These are phyloP conservation scores for Echria macrotheca DNA, from an alignment of 495 filamentous ascomycete species.

Conservation along the genomic window DNA sequence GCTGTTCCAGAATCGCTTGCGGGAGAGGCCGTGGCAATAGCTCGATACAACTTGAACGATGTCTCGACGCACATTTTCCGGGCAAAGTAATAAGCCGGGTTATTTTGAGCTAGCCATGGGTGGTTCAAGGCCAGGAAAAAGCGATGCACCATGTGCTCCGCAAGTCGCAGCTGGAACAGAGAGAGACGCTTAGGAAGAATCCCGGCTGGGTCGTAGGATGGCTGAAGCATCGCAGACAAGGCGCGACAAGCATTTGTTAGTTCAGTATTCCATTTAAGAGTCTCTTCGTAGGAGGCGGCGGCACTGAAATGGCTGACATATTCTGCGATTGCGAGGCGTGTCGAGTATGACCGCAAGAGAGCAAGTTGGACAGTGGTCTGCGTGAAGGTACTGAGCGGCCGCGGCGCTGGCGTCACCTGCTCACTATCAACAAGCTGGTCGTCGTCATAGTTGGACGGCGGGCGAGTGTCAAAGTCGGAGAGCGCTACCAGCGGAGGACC, in stretches of 20 bases:
- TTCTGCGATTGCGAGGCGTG: constrained; percentile 31
- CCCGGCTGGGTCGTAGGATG: constrained; percentile 30
- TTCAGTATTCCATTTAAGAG: constrained; percentile 34
- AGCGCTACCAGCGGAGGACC: constrained; percentile 51
- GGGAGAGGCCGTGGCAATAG: constrained; percentile 21
- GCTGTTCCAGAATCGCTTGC: constrained; percentile 15
- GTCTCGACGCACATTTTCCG: constrained; percentile 42
- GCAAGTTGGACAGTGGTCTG: constrained; percentile 35
- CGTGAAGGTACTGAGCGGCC: constrained; percentile 27
- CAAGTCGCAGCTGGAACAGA: constrained; percentile 32
- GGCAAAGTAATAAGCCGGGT: constrained; percentile 42
- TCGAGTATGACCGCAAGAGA: constrained; percentile 31
- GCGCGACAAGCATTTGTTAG: constrained; percentile 29
- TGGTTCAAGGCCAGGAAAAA: constrained; percentile 51
- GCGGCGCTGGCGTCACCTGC: constrained; percentile 11
- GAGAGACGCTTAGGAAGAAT: constrained; percentile 29
- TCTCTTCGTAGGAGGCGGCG: constrained; percentile 29
- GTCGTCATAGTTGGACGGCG: constrained; percentile 50
- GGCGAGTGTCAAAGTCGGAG: constrained; percentile 53
- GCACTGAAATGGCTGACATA: constrained; percentile 33
- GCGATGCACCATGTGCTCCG: constrained; percentile 41
- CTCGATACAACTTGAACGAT: constrained; percentile 38
- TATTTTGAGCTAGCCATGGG: constrained; percentile 33
- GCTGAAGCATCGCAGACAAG: constrained; percentile 26
- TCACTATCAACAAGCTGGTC: constrained; percentile 31